Base-by-base conservation (phyloP, 129 eudicot species). In the Arctium minus region DNA sequence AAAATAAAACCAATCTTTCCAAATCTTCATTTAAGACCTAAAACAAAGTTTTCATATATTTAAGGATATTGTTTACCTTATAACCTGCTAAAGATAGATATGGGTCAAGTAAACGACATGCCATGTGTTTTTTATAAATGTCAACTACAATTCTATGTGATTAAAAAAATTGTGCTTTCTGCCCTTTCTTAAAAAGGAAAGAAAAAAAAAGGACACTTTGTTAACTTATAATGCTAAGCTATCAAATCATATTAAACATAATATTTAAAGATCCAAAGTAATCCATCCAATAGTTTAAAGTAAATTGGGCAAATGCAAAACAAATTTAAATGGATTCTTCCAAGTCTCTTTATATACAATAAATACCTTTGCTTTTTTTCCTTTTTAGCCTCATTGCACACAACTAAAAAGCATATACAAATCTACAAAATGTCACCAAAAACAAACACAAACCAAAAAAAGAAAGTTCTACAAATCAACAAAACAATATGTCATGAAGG, bases 401-500 rank as follows among this genome's bases (percentile, higher is more conserved):
- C 6, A 39, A 40, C 71, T 79, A 46, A 75, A 72, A 85, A 75
- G 30, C 35, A 86, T 86, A 78, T 85, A 88, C 90, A 83, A 50
- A 88, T 75, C 81, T 82, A 82, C 80, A 82, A 82, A 75, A 56
- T 33, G 74, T 39, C 60, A 82, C 67, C 70, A 75, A 46, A 44
- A 46, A 74, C 87, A 76, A 62, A 50, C 62, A 69, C 81, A 81
- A 76, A 17, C 81, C 46, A 60, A 8, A 84, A 60, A 71, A 80
- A 12, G 30, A 73, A 30, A 67, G 86, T 88, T 81, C 86, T 79
- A 84, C 76, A 77, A 56, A 84, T 77, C 81, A 85, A 89, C 90
- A 87, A 87, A 89, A 83, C 64, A 86, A 88, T 89, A 85, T 84
- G 86, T 80, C 85, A 74, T 73, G 88, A 88, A 89, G 92, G 80